Conservation (phyloP, 306 rosid species). For the Lathyrus tuberosus region DNA sequence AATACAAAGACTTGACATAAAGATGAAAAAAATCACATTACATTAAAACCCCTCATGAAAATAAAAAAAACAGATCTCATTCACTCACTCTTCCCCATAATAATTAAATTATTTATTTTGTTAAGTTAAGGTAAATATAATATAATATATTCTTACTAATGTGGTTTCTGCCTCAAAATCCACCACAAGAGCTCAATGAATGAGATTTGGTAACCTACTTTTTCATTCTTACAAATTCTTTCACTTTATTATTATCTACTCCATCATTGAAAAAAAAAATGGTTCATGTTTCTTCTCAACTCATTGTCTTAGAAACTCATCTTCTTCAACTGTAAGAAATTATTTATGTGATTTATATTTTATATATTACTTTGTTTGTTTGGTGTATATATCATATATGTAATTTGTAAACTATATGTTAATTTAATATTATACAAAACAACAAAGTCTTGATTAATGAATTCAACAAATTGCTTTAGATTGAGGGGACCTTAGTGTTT, state of each 20-base stretch:
- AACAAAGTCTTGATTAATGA: conserved; percentile 30
- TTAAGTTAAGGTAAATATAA: conserved; percentile 31
- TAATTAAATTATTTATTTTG: not conserved
- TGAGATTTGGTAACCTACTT: conserved; percentile 40
- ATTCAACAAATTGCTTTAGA: conserved; percentile 36
- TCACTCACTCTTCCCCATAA: conserved; percentile 33
- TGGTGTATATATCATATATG: not conserved
- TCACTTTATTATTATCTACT: conserved; percentile 23
- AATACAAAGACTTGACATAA: not conserved
- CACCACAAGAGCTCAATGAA: conserved; percentile 20
- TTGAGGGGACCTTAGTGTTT: conserved; percentile 45
- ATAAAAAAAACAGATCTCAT: conserved; percentile 18
- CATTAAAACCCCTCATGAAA: not conserved
- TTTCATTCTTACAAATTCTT: conserved; percentile 36
- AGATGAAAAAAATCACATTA: not conserved
- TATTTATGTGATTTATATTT: not conserved
- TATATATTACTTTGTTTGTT: not conserved
- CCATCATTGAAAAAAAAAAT: not conserved
- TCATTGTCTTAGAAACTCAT: conserved; percentile 51
- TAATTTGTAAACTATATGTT: conserved; percentile 4
- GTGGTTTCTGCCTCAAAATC: conserved; percentile 25
- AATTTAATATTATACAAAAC: conserved; percentile 33
- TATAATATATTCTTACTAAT: conserved; percentile 26
- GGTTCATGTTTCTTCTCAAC: conserved; percentile 31
- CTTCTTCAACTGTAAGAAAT: conserved; percentile 24